A percentile compares a stretch with the other conserved stretches of the same genome.
phyloP scores from a whole-genome alignment of 257 asterid genomes.

The Forsythia viridissima region DNA sequence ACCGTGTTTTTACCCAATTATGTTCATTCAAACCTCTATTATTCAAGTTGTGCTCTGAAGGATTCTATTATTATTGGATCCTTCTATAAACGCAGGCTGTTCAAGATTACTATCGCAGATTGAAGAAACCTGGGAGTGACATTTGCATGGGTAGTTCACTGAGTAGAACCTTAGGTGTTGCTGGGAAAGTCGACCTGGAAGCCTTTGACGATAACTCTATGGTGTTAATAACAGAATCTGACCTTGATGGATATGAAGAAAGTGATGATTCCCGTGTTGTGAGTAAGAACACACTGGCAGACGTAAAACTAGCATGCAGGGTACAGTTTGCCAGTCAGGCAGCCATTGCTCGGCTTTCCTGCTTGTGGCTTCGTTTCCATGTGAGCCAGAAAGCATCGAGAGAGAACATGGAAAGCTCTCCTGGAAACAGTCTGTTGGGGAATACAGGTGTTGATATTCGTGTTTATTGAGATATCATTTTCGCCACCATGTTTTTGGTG shows the following conservation, averaged over 20 bases:
- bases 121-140: conserved; percentile 6
- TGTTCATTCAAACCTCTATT: neutral
- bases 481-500: conserved; percentile 18
- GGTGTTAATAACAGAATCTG: conserved; percentile 72
- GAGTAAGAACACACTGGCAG: conserved; percentile 30
- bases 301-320: conserved; percentile 56
- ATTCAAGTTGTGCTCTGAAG: neutral
- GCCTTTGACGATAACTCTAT: conserved; percentile 68
- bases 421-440: conserved; percentile 30
- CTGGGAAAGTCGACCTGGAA: conserved; percentile 30
- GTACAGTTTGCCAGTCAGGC: conserved; percentile 79
- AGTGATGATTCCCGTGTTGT: conserved; percentile 25
- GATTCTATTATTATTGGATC: neutral
- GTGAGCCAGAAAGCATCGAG: conserved; percentile 45
- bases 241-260: conserved; percentile 87
- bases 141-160: conserved; percentile 20
- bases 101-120: neutral
- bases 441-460: conserved; percentile 58
- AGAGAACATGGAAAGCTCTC: conserved; percentile 42
- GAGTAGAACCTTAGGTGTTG: conserved; percentile 17
- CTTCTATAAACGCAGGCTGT: neutral
- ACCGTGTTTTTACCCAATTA: neutral
- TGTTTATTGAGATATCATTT: conserved; percentile 48
- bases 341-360: conserved; percentile 66
- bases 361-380: conserved; percentile 66